Conservation (phyloP, 2,329 filamentous ascomycete species). For the Ustulina deusta region DNA sequence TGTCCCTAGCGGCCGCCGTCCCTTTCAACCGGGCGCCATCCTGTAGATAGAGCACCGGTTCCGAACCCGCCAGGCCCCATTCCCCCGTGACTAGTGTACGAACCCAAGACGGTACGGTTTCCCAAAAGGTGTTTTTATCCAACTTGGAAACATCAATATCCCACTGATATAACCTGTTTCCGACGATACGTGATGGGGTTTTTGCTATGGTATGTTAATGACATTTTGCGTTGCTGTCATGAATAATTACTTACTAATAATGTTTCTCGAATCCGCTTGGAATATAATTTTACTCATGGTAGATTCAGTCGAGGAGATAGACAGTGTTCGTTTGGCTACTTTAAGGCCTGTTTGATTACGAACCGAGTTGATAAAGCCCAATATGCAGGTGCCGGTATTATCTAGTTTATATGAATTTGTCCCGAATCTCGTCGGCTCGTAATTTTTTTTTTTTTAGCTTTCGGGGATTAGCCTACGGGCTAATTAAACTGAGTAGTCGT, state of each 20-base stretch:
- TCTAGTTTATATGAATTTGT: not conserved
- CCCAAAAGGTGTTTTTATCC: not conserved
- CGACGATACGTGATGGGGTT: not conserved
- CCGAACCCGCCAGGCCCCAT: not conserved
- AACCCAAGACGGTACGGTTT: not conserved
- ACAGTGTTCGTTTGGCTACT: not conserved
- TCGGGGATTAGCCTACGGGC: not conserved
- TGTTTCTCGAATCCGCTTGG: not conserved
- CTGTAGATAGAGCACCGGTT: constrained; percentile 1
- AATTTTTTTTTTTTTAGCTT: not conserved
- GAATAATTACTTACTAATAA: constrained; percentile 5
- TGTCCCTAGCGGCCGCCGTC: not conserved
- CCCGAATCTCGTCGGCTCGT: not conserved
- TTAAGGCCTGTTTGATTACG: not conserved
- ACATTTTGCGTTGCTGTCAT: not conserved
- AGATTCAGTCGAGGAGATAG: not conserved
- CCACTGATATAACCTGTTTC: not conserved
- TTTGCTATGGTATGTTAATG: not conserved
- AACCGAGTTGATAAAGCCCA: not conserved
- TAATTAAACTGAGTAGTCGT: not conserved
- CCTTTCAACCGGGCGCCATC: not conserved
- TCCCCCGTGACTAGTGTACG: not conserved
- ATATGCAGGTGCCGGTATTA: not conserved
- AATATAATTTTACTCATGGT: not conserved
- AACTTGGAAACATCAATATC: not conserved